Evolutionary conservation across 345 rosid species (phyloP), one percentile per base, ranked within the genome.

Genomic region (Streptanthus diversifolius): DNA sequence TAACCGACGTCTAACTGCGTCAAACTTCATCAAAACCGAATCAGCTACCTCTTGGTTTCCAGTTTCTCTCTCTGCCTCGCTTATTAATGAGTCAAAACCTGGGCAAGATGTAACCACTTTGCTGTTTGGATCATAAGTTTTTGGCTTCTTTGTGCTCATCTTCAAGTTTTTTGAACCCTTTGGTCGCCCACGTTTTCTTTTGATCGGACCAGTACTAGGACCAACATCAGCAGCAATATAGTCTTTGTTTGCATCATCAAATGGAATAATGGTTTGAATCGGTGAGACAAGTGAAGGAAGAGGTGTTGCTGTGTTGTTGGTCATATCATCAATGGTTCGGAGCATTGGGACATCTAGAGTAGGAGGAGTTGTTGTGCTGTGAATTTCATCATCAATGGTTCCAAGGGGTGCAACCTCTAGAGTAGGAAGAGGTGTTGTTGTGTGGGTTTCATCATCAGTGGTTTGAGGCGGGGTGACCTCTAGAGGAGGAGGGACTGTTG

Each of bases 1-100:
- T 3, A 85, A 53, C 53, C 71, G 75, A 27, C 88, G 79, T 56
- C 86, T 66, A 11, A 85, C 74, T 41, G 73, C 75, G 55, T 87
- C 82, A 72, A 70, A 84, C n/a, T 72, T 65, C 81, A 77, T 25
- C 27, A 82, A 73, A n/a, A 88, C 61, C 2, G 21, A 41, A n/a
- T 60, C 76, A 22, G 80, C 87, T 1, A 71, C 3, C 12, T 82
- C 84, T 21, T 32, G 63, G 57, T 83, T 73, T 25, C 93, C 88
- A 48, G 64, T 83, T 41, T 76, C 79, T 66, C 40, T 63, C 53
- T 47, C 59, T 48, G 53, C 55, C 13, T 39, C 29, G 5, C 51
- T 55, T 73, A 30, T 53, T 13, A 65, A 66, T 69, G 77, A 64
- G 71, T 56, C 13, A 13, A 21, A 75, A 30, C 11, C 13, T 3